Percentiles rank a stretch among this genome's conserved stretches.
These are phyloP conservation scores for Fusarium udum DNA, from an alignment of 2,329 filamentous ascomycete species.

Conservation along the genomic window DNA sequence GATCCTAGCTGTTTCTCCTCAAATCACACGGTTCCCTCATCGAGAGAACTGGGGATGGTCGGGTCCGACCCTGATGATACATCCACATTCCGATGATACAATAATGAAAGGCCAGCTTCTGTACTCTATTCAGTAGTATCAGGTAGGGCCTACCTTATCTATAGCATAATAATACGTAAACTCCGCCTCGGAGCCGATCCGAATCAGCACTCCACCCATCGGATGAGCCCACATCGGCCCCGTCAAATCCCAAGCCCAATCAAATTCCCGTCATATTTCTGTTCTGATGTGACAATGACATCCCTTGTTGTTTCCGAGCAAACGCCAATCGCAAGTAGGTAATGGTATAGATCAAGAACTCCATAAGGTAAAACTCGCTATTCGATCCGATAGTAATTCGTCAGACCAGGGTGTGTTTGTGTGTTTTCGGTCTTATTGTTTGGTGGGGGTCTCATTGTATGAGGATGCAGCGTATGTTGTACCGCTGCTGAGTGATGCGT, in stretches of 20 bases:
- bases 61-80: not conserved
- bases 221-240: conserved; percentile 20
- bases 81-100: not conserved
- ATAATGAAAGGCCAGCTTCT: not conserved
- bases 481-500: conserved; percentile 37
- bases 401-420: not conserved
- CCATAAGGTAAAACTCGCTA: conserved; percentile 3
- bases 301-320: conserved; percentile 21
- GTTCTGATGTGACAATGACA: not conserved
- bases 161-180: not conserved
- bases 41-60: not conserved
- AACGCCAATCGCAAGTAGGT: conserved; percentile 30
- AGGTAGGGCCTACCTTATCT: not conserved
- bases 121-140: not conserved
- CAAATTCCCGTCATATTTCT: not conserved
- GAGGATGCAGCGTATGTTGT: conserved; percentile 34
- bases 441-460: conserved; percentile 35
- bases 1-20: not conserved
- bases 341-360: conserved; percentile 32
- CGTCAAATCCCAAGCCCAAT: not conserved
- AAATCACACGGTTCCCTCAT: not conserved
- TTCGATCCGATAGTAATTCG: conserved; percentile 16
- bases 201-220: conserved; percentile 7
- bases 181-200: conserved; percentile 29
- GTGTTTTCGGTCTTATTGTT: conserved; percentile 25